A percentile compares a stretch with the other conserved stretches of the same genome.
phyloP scores from a whole-genome alignment of 2,329 filamentous ascomycete genomes.

The Beauveria scarabaeidicola region DNA sequence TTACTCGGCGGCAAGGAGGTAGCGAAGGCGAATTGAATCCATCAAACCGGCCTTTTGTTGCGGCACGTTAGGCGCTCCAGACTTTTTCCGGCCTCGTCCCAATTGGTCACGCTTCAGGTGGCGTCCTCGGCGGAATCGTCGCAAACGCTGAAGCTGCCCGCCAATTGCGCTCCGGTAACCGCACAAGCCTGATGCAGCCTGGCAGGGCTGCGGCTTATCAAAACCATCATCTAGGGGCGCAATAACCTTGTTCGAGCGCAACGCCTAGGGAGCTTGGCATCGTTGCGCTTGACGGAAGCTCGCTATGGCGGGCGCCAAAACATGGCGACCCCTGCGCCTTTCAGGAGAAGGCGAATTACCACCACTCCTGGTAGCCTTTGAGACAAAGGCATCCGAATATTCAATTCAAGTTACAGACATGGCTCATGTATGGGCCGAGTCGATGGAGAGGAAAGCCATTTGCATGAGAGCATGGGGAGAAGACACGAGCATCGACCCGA shows the following conservation, averaged over 20 bases:
- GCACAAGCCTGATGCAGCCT: neutral
- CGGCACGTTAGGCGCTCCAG: neutral
- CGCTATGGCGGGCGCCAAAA: slow-evolving; percentile 24
- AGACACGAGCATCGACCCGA: slow-evolving; percentile 65
- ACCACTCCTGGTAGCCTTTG: slow-evolving; percentile 53
- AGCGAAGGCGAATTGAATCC: neutral
- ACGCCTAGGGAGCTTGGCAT: neutral
- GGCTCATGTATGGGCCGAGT: slow-evolving; percentile 64
- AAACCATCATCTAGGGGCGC: neutral
- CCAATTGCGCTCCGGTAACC: neutral
- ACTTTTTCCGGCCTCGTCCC: neutral
- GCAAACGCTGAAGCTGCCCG: neutral
- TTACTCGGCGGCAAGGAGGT: neutral
- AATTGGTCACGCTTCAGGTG: neutral
- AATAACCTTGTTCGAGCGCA: too few relatives aligned
- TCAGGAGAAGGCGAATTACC: slow-evolving; percentile 38
- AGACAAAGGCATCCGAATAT: slow-evolving; percentile 50
- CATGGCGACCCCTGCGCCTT: slow-evolving; percentile 42
- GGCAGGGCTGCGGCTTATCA: neutral
- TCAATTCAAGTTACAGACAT: slow-evolving; percentile 61
- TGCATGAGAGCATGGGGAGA: slow-evolving; percentile 52
- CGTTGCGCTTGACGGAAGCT: neutral
- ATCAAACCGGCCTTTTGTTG: neutral
- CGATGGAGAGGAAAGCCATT: slow-evolving; percentile 52
- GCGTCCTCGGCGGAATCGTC: neutral